phyloP scores from a whole-genome alignment of 2,329 filamentous ascomycete genomes.

The Beauveria sp. region DNA sequence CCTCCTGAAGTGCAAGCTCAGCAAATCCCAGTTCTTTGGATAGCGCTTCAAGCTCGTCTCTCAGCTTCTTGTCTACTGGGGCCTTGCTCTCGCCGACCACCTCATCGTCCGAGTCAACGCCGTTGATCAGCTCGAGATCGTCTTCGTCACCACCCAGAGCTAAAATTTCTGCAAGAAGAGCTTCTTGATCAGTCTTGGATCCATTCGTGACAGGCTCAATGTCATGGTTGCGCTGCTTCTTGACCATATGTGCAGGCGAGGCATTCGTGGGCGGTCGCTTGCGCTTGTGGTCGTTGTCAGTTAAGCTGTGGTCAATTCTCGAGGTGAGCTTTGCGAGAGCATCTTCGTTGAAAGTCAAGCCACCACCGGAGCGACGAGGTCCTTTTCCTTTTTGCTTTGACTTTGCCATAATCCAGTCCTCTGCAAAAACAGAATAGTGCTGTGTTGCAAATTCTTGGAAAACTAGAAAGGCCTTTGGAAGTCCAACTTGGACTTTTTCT shows the following conservation, averaged over 20 bases:
- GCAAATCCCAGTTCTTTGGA: slow-evolving; percentile 33
- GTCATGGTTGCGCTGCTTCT: slow-evolving; percentile 30
- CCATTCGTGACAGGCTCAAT: slow-evolving; percentile 18
- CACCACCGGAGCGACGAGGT: slow-evolving; percentile 15
- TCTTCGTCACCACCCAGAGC: slow-evolving; percentile 59
- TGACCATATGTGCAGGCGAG: slow-evolving; percentile 26
- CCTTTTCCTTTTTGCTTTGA: slow-evolving; percentile 31
- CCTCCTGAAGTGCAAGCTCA: slow-evolving; percentile 26
- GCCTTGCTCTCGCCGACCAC: slow-evolving; percentile 24
- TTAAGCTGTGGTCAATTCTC: slow-evolving; percentile 48
- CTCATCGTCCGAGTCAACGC: slow-evolving; percentile 35
- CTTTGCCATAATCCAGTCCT: slow-evolving; percentile 19
- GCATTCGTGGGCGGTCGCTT: slow-evolving; percentile 33
- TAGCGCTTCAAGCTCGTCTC: slow-evolving; percentile 29
- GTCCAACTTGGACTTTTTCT: slow-evolving; percentile 13
- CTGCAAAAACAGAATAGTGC: background rate
- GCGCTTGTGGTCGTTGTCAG: slow-evolving; percentile 34
- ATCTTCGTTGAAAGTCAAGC: slow-evolving; percentile 37
- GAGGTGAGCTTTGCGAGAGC: slow-evolving; percentile 47
- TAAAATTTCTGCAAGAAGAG: slow-evolving; percentile 54
- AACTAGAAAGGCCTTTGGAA: slow-evolving; percentile 2
- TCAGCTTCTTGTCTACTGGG: slow-evolving; percentile 34
- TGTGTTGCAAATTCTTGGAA: slow-evolving; percentile 3
- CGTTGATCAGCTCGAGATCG: slow-evolving; percentile 54
- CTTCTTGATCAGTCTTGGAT: slow-evolving; percentile 24